These are phyloP conservation scores for Cryptococcus sp. DNA, from an alignment of 1,284 basidiomycete genomes.

Conservation along the genomic window DNA sequence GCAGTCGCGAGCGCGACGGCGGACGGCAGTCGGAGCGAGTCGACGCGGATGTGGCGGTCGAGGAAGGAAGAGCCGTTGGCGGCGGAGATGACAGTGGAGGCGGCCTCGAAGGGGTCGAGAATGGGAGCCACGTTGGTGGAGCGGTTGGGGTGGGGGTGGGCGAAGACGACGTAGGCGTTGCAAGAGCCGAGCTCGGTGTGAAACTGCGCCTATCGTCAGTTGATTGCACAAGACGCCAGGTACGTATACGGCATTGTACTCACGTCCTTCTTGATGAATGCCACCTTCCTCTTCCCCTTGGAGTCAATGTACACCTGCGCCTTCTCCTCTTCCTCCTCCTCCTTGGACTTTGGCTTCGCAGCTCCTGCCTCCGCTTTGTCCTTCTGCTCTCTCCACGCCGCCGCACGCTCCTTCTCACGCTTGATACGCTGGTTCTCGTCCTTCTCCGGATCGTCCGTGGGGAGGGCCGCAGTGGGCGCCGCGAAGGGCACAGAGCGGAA, in stretches of 20 bases:
- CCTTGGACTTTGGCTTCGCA: conserved; percentile 15
- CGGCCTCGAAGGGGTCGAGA: conserved; percentile 71
- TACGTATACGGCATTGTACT: conserved; percentile 16
- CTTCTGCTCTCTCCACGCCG: conserved; percentile 61
- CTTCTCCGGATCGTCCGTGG: conserved; percentile 49
- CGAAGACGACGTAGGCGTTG: conserved; percentile 86
- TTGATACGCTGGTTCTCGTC: conserved; percentile 42
- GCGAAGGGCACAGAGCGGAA: conserved; percentile 87
- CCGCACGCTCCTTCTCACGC: conserved; percentile 53
- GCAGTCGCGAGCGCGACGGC: conserved; percentile 35
- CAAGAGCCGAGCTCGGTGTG: conserved; percentile 67
- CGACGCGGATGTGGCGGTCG: conserved; percentile 71
- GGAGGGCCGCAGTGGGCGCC: conserved; percentile 65
- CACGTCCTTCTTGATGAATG: conserved; percentile 83
- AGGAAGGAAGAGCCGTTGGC: conserved; percentile 73
- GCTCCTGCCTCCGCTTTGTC: conserved; percentile 55
- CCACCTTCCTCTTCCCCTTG: conserved; percentile 87
- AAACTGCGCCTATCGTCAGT: conserved; percentile 49
- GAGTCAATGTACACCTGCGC: conserved; percentile 63
- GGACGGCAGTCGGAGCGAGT: conserved; percentile 57
- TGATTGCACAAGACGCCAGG: too few species aligned
- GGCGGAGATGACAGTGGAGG: conserved; percentile 58
- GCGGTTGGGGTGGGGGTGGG: conserved; percentile 58
- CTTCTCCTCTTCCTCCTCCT: conserved; percentile 41
- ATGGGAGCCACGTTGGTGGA: conserved; percentile 59